Evolutionary conservation across 2,329 filamentous ascomycete genomes (phyloP).

Genomic region (Penicillium crustosum): DNA sequence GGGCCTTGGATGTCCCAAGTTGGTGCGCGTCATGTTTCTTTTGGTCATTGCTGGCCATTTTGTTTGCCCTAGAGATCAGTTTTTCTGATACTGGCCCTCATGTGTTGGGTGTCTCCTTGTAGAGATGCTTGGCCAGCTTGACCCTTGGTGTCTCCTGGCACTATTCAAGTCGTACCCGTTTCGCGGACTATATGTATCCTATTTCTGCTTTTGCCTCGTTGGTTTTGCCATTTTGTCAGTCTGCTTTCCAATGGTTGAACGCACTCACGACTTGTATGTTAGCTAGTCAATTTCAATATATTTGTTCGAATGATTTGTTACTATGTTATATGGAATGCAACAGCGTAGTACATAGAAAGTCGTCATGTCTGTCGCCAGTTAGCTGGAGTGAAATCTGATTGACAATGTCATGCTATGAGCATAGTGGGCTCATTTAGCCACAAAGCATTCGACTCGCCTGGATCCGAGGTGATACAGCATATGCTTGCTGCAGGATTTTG

Average conservation of each 20-base stretch:
- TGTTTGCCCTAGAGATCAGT: not conserved
- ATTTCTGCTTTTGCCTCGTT: constrained; percentile 49
- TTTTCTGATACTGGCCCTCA: not conserved
- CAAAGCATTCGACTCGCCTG: not conserved
- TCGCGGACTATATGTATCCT: constrained; percentile 5
- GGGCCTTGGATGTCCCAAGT: not conserved
- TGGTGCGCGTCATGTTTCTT: not conserved
- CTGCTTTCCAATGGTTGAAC: constrained; percentile 17
- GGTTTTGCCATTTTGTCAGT: constrained; percentile 4
- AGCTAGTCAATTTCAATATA: constrained; percentile 15
- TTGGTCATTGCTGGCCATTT: not conserved
- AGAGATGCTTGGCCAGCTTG: not conserved
- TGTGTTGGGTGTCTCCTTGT: not conserved
- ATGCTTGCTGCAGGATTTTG: not conserved
- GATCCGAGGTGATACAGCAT: not conserved
- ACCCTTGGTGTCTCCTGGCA: not conserved
- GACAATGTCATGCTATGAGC: not conserved
- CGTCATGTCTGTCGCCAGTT: not conserved
- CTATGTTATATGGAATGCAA: not conserved
- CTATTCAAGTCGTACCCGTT: not conserved
- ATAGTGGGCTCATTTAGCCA: too few species aligned
- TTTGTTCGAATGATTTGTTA: not conserved
- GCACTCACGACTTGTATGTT: constrained; percentile 26
- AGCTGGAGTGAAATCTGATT: too few species aligned
- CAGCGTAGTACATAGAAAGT: not conserved